Base-by-base conservation (phyloP, 208 protist genomes). In the Jaenimonas drosophilae region DNA sequence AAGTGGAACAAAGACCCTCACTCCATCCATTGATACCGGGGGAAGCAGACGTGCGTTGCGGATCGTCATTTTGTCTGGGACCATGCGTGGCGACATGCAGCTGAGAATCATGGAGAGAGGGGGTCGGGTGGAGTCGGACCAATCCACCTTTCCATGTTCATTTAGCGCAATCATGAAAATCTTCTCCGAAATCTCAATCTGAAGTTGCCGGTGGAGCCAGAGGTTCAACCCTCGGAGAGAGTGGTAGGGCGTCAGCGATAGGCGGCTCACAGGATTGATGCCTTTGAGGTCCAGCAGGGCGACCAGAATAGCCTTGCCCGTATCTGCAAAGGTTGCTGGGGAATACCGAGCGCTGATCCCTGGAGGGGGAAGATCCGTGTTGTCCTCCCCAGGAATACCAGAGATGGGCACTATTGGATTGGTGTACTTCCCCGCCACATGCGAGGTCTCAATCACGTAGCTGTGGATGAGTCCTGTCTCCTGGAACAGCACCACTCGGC, bases 371-470 rank as follows among this genome's bases (percentile, higher is more conserved):
- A n/a, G n/a, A 34, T 39, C 31, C 4, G 38, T 36, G 12, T 42
- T 49, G 25, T 52, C 37, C 26, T 70, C 47, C 21, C 60, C 53
- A 14, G 54, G 42, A 27, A 52, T 49, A 32, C 48, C 44, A 24
- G 71, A 37, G 7, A 83, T 53, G 2, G 52, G 23, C 0, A 50
- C 39, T 27, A 94, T 31, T 2, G 60, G 37, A 53, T 84, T 87
- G 17, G 89, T 21, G 1, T 45, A 21, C 16, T 75, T 85, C 14
- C 74, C 86, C 26, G 63, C 68, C 28, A 95, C 85, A 51, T 95
- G 82, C 36, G 90, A 96, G 12, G 84, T 68, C 65, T 97, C 89
- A 47, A 97, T 77, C 4, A 87, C 91, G 60, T 96, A 97, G 45
- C 73, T 73, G 55, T 92, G 71, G 36, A 92, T 46, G 25, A 94